Percentiles rank a stretch among this genome's conserved stretches.
Evolutionary conservation across 2,329 filamentous ascomycete genomes (phyloP).

Genomic region (Didymella sp.): DNA sequence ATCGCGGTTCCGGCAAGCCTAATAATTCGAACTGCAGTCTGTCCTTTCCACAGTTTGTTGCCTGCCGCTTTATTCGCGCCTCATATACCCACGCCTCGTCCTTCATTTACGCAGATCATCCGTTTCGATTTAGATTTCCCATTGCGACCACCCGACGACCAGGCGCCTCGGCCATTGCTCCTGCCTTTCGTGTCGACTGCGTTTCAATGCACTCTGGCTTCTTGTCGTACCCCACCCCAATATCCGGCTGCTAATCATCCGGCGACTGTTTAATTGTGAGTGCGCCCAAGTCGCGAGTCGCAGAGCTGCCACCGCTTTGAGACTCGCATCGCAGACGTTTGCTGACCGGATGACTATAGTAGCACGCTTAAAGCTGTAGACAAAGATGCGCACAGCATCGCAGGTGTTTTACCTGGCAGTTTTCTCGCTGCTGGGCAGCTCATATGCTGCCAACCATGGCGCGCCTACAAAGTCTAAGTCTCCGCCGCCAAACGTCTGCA

Average conservation of each 20-base stretch:
- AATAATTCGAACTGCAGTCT: constrained; percentile 21
- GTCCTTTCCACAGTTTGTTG: constrained; percentile 19
- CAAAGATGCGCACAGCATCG: constrained; percentile 60
- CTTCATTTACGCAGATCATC: constrained; percentile 35
- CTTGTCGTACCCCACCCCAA: constrained; percentile 41
- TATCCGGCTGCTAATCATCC: constrained; percentile 24
- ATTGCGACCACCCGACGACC: constrained; percentile 22
- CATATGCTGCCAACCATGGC: constrained; percentile 51
- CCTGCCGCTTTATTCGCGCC: constrained; percentile 14
- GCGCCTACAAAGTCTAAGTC: constrained; percentile 50
- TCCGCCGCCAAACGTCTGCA: constrained; percentile 59
- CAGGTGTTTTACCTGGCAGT: constrained; percentile 67
- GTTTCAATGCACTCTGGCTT: constrained; percentile 49
- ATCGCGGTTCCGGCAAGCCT: constrained; percentile 21
- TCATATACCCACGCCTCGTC: constrained; percentile 20
- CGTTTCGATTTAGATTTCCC: constrained; percentile 26
- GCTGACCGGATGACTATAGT: constrained; percentile 41
- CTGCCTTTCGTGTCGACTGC: constrained; percentile 27
- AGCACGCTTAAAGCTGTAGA: constrained; percentile 19
- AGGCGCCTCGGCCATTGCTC: constrained; percentile 33
- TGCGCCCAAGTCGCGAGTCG: constrained; percentile 8
- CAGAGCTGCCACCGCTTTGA: constrained; percentile 6
- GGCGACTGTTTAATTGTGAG: constrained; percentile 22
- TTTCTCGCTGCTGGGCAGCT: constrained; percentile 63
- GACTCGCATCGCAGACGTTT: constrained; percentile 41